phyloP scores from a whole-genome alignment of 2,329 filamentous ascomycete species.

The Aaosphaeria pasadenensis region DNA sequence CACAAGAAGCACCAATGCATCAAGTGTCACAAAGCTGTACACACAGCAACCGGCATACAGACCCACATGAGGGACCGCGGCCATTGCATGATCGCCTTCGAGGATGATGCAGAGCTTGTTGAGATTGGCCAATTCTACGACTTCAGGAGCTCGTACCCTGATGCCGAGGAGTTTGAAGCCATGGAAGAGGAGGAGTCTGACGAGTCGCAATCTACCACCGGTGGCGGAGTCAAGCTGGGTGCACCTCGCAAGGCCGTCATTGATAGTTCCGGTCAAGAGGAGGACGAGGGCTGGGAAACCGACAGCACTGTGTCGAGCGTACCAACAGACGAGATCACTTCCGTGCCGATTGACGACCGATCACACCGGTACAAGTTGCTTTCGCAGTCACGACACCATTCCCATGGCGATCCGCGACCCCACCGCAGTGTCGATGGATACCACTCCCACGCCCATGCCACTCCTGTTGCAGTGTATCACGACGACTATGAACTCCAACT shows the following conservation, averaged over 20 bases:
- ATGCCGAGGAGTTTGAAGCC: constrained; percentile 63
- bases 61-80: constrained; percentile 97
- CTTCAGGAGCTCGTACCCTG: constrained; percentile 92
- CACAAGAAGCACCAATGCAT: constrained; percentile 79
- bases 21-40: constrained; percentile 80
- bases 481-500: constrained; percentile 94
- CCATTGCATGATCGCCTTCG: constrained; percentile 95
- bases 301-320: constrained; percentile 84
- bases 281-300: constrained; percentile 90
- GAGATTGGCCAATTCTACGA: constrained; percentile 97
- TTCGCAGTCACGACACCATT: constrained; percentile 71
- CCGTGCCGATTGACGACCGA: constrained; percentile 71
- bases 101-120: constrained; percentile 82
- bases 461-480: constrained; percentile 76
- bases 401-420: constrained; percentile 65
- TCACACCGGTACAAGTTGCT: constrained; percentile 71
- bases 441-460: constrained; percentile 75
- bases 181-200: constrained; percentile 37
- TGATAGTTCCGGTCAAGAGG: constrained; percentile 53
- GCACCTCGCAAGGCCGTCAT: constrained; percentile 52
- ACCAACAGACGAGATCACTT: constrained; percentile 78
- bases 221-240: constrained; percentile 67
- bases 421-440: constrained; percentile 75
- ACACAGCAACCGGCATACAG: constrained; percentile 75
- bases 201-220: constrained; percentile 45